Conservation (phyloP, 805 yeast genomes). For the Candida michaelii region DNA sequence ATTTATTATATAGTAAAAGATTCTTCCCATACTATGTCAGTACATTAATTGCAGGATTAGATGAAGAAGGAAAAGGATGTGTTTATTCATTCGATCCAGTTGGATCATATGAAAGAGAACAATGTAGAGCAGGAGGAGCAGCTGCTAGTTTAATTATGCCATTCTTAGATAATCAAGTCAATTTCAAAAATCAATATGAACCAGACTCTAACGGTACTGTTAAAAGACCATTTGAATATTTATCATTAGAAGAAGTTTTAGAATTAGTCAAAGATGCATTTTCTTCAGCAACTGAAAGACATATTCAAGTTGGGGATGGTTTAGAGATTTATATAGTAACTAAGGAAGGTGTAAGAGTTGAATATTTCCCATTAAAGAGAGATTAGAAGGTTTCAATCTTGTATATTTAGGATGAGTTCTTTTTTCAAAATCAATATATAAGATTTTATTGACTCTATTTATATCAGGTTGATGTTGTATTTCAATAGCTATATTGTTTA, state of each 20-base stretch:
- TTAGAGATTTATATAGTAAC: slow-evolving; percentile 88
- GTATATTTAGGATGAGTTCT: slow-evolving; percentile 1
- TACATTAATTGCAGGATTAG: slow-evolving; percentile 92
- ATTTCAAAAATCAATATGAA: slow-evolving; percentile 87
- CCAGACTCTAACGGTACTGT: slow-evolving; percentile 72
- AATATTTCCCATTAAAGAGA: slow-evolving; percentile 81
- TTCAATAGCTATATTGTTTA: too few relatives aligned
- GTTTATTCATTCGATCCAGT: slow-evolving; percentile 97
- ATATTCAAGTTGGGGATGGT: slow-evolving; percentile 97
- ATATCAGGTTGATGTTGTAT: too few relatives aligned
- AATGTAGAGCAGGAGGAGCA: slow-evolving; percentile 97
- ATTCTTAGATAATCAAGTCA: slow-evolving; percentile 94
- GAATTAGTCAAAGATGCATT: slow-evolving; percentile 91
- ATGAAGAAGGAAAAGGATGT: slow-evolving; percentile 88
- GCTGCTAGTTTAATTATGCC: slow-evolving; percentile 97
- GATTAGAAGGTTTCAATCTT: slow-evolving; percentile 47
- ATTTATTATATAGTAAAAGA: slow-evolving; percentile 85
- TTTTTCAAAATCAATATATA: slow-evolving; percentile 4
- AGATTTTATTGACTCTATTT: background rate
- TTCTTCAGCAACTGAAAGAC: slow-evolving; percentile 96
- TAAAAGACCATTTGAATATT: slow-evolving; percentile 59
- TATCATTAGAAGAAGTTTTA: slow-evolving; percentile 81
- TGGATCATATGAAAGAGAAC: slow-evolving; percentile 96
- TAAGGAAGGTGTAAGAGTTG: slow-evolving; percentile 86
- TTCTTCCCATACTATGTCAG: slow-evolving; percentile 96